These are phyloP conservation scores for Stachybotrys chlorohalonatus DNA, from an alignment of 2,329 filamentous ascomycete genomes.

Conservation along the genomic window DNA sequence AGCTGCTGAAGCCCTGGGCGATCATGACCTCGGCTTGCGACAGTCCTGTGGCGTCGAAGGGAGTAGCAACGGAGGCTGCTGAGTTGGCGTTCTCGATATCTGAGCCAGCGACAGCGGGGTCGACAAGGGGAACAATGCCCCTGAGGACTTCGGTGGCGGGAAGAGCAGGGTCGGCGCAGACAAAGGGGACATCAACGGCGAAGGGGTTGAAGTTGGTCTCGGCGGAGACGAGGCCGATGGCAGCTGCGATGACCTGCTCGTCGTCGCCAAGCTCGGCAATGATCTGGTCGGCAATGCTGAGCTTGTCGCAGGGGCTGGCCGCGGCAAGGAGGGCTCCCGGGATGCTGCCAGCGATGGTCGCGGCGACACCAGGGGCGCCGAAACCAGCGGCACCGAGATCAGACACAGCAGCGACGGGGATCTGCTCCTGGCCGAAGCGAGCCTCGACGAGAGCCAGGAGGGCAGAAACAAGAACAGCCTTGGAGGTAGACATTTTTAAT, in stretches of 20 bases:
- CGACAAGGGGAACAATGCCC: constrained; percentile 59
- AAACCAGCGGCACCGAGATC: constrained; percentile 33
- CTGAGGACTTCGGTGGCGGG: constrained; percentile 52
- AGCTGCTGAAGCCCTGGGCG: constrained; percentile 54
- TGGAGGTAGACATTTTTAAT: constrained; percentile 7
- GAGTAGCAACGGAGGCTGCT: constrained; percentile 36
- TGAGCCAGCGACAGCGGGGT: constrained; percentile 50
- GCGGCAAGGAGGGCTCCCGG: constrained; percentile 54
- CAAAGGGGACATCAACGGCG: constrained; percentile 45
- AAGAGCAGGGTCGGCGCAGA: constrained; percentile 55
- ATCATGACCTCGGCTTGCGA: constrained; percentile 56
- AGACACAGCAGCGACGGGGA: constrained; percentile 44
- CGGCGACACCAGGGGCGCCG: constrained; percentile 50
- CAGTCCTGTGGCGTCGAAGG: constrained; percentile 51
- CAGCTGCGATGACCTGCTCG: constrained; percentile 50
- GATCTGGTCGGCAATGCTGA: constrained; percentile 56
- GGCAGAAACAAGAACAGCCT: constrained; percentile 8
- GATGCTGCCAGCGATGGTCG: constrained; percentile 53
- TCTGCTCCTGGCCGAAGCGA: constrained; percentile 56
- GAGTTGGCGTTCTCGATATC: constrained; percentile 54
- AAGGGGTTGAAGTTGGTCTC: constrained; percentile 70
- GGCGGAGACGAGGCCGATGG: constrained; percentile 53
- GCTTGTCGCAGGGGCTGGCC: constrained; percentile 59
- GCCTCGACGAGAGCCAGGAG: constrained; percentile 35
- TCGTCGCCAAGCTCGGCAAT: constrained; percentile 51